Evolutionary conservation across 768 basidiomycete species (phyloP), one percentile per base, ranked within the genome.

Genomic region (Mycena metata): DNA sequence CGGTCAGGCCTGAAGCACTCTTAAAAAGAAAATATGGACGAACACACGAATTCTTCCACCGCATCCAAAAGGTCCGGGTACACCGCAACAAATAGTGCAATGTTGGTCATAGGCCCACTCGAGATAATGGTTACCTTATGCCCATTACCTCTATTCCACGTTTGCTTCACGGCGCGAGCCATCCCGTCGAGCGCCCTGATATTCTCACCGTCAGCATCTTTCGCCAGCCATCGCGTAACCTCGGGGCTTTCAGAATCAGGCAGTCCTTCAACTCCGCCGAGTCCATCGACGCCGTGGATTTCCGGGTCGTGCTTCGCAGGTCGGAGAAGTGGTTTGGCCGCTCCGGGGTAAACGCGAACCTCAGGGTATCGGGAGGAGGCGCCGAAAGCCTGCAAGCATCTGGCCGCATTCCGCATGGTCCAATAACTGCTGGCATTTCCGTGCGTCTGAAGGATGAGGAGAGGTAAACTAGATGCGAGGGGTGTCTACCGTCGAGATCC

Each of bases 71-170:
- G 76, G 47, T 87, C 82, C 8, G 83, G 79, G 81, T 89, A 87
- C 2, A 85, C 85, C 64, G 82, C 81, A 19, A 90, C 81, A 71
- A 94, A 91, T 8, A 91, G 78, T 0, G 90, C 91, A 41, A 93
- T 84, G 69, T 96, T 97, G 21, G 96, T 96, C 89, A 94, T 89
- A 1, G 95, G 92, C 0, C 95, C 95, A 5, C 86, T 90, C 1
- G 94, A 93, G 1, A 95, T 86, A 3, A 97, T 73, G 0, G 88
- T 86, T 13, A 92, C 86, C 76, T 91, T 88, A 39, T 79, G 71
- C 2, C 92, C 93, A 1, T 77, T 71, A 6, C 91, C 91, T 8
- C 79, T 79, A 8, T 87, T 84, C 91, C 91, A 91, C 0, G 82
- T 80, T 10, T 83, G 73, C 62, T 76, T 84, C 66, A 95, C 82